Base-by-base conservation (phyloP, 805 yeast genomes). In the Candida verbasci region DNA sequence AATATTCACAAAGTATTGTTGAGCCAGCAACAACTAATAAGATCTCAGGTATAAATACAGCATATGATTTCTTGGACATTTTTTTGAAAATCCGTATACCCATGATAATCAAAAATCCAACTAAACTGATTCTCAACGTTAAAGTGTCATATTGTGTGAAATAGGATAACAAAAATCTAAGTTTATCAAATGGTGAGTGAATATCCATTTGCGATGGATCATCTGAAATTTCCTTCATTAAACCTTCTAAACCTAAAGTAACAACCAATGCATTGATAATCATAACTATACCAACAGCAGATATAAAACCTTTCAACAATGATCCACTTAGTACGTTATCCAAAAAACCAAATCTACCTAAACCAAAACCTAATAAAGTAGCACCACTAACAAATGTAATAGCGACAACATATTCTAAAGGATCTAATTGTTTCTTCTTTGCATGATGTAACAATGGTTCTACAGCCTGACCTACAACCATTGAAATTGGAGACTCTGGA, bases 11-110 rank as follows among this genome's bases (percentile, higher is more conserved):
- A 6, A 83, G 52, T 3, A 75, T 38, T 0, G 89, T 78, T 0
- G 83, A 67, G 0, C 76, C 49, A 0, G 78, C 62, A 1, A 91
- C 88, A n/a, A 84, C 82, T 3, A 83, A 48, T 39, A 91, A 63
- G 25, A 91, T 89, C 46, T 91, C 97, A 0, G 98, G 97, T 22
- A 93, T 57, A 41, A 82, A 84, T 0, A 80, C 70, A 9, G 77
- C 69, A 5, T 36, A 34, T 40, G 45, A 43, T 18, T 42, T 54
- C 3, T 50, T 40, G 3, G 58, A 59, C 34, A 56, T 47, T 20
- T 68, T 48, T 46, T 60, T 62, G 38, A 65, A 60, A 46, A 72
- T 70, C 17, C 72, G 30, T 2, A 60, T 32, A 16, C 77, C 63
- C 41, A 76, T 49, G 2, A 62, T 45, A 10, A 77, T 37, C 10